Evolutionary conservation across 306 rosid genomes (phyloP).

Genomic region (Fragaria vesca): DNA sequence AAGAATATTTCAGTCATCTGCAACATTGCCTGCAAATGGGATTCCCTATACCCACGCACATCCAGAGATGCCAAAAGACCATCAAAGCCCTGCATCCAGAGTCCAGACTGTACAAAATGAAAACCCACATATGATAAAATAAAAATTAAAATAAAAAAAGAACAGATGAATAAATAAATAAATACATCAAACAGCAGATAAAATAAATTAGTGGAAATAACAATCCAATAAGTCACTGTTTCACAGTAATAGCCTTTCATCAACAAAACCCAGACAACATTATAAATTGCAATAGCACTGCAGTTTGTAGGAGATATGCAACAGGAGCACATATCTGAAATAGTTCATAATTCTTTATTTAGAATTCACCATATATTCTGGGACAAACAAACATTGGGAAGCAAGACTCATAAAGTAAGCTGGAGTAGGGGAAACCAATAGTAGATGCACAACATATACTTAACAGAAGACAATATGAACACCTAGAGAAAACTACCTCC

Average conservation of each 20-base stretch:
- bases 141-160: background rate
- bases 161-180: background rate
- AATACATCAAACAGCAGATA: background rate
- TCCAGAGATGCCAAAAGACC: constrained; percentile 68
- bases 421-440: background rate
- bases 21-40: constrained; percentile 65
- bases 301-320: background rate
- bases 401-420: background rate
- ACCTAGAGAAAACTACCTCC: constrained; percentile 46
- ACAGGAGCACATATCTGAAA: background rate
- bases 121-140: constrained; percentile 24
- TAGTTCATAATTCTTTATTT: background rate
- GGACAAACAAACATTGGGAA: background rate
- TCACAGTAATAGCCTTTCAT: background rate
- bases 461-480: background rate
- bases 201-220: background rate
- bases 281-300: background rate
- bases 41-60: constrained; percentile 71
- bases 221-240: background rate
- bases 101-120: constrained; percentile 18
- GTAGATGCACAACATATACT: background rate
- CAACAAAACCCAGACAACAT: background rate
- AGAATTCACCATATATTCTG: background rate
- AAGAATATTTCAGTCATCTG: constrained; percentile 51
- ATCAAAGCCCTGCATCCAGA: constrained; percentile 63